These are phyloP conservation scores for Rosa multiflora DNA, from an alignment of 306 rosid genomes.

Conservation along the genomic window DNA sequence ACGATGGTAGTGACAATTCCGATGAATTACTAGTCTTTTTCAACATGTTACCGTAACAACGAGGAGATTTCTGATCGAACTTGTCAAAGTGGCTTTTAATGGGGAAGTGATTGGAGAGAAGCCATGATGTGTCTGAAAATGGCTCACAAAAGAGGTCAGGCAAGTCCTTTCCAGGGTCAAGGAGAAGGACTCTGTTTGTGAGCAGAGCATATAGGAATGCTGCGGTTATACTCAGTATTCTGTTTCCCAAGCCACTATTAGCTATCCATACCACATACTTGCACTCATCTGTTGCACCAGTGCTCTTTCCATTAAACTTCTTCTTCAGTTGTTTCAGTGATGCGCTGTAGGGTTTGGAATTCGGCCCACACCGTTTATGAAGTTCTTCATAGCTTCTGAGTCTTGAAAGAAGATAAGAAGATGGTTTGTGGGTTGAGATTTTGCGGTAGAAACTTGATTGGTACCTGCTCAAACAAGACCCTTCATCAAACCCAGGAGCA, in stretches of 20 bases:
- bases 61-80: constrained; percentile 46
- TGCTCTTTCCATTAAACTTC: constrained; percentile 31
- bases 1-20: constrained; percentile 23
- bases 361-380: constrained; percentile 63
- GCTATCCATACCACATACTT: constrained; percentile 72
- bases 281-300: constrained; percentile 33
- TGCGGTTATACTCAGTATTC: constrained; percentile 60
- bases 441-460: constrained; percentile 43
- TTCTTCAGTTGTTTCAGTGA: constrained; percentile 48
- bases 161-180: constrained; percentile 75
- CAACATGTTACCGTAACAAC: constrained; percentile 60
- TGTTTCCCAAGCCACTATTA: constrained; percentile 77
- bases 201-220: constrained; percentile 70
- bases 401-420: constrained; percentile 56
- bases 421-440: constrained; percentile 43
- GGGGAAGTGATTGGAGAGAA: constrained; percentile 61
- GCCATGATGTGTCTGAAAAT: constrained; percentile 62
- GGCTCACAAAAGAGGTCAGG: constrained; percentile 75
- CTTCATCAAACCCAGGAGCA: constrained; percentile 51
- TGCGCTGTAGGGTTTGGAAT: constrained; percentile 46
- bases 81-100: constrained; percentile 28
- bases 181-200: constrained; percentile 70
- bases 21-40: constrained; percentile 36
- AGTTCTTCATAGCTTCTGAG: constrained; percentile 56
- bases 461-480: constrained; percentile 68